Base-by-base conservation (phyloP, 2,329 filamentous ascomycete genomes). In the Colletotrichum somersetense region DNA sequence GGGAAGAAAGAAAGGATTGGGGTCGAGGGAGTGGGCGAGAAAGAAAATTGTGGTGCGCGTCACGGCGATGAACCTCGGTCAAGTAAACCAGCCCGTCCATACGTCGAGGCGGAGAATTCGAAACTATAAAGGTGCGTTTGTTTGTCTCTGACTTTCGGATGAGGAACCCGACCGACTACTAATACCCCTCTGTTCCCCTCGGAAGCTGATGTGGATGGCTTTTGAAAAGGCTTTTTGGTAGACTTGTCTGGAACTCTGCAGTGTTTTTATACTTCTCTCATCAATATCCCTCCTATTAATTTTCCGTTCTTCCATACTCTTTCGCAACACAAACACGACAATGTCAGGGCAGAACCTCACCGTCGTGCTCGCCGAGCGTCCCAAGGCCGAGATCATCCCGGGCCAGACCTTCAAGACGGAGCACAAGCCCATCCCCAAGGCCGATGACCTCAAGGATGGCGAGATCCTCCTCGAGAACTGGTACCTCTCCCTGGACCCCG, bases 401-500 rank as follows among this genome's bases (percentile, higher is more conserved):
- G 91, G 90, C 71, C 81, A 89, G 78, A 93, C 92, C 18, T 93
- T 94, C 81, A 82, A 81, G 50, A 77, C 86, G 46, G 85, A 89
- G 76, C 83, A 82, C 58, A 81, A 84, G 1, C 83, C 87, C 1
- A 84, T 88, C 5, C 88, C 88, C 75, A 81, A 85, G 10, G 83
- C 84, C 26, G 81, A 81, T 42, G 84, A 88, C 72, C 84, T 92
- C 53, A 86, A 91, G 78, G 87, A 90, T 83, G 91, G 91, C 75
- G 83, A 93, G 77, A 84, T 93, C 67, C 85, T 94, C 62, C 80
- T 89, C 56, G 87, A 89, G 79, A 79, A 80, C 0, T 80, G 92
- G 72, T 93, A 93, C 77, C 85, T 93, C 56, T 91, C 89, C 12
- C 85, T 94, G 50, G 92, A 94, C 80, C 92, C 92, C 1, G 91